A percentile compares a stretch with the other conserved stretches of the same genome.
phyloP scores from a whole-genome alignment of 1,284 basidiomycete species.

The Puccinia coronata region DNA sequence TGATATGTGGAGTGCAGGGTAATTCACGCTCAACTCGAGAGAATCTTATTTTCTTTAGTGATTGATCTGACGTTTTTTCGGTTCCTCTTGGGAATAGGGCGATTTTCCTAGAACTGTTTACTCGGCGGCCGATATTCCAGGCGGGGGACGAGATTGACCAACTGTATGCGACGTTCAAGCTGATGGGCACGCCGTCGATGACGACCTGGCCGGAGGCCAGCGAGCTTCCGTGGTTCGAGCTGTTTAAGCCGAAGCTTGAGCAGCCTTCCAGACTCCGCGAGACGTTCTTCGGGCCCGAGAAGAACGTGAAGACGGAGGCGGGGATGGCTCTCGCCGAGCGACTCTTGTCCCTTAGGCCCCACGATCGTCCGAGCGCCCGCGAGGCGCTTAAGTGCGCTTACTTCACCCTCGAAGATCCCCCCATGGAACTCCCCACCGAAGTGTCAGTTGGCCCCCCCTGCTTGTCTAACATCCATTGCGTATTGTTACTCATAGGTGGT shows the following conservation, averaged over 20 bases:
- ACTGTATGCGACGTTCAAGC: conserved; percentile 83
- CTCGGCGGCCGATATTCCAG: conserved; percentile 90
- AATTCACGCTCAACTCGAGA: conserved; percentile 57
- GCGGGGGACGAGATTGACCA: conserved; percentile 97
- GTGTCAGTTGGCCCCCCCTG: conserved; percentile 17
- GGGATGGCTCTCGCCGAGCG: conserved; percentile 54
- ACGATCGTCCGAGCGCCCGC: conserved; percentile 52
- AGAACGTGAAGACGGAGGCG: conserved; percentile 49
- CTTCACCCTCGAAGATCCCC: conserved; percentile 54
- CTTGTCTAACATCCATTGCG: background rate
- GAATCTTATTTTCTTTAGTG: background rate
- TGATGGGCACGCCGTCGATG: conserved; percentile 84
- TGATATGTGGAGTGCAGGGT: conserved; percentile 99
- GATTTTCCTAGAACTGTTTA: conserved; percentile 97
- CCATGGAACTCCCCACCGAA: conserved; percentile 53
- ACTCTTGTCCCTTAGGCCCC: conserved; percentile 56
- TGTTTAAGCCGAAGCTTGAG: conserved; percentile 81
- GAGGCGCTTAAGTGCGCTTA: conserved; percentile 54
- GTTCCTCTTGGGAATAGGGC: conserved; percentile 66
- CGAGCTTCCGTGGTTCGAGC: conserved; percentile 93
- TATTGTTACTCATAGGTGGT: background rate
- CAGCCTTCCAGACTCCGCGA: conserved; percentile 74
- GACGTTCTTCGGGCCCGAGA: conserved; percentile 63
- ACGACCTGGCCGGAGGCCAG: conserved; percentile 79
- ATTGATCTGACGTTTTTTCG: conserved; percentile 26